Evolutionary conservation across 2,329 filamentous ascomycete species (phyloP), one percentile per base, ranked within the genome.

Genomic region (Fusarium bactridioides): DNA sequence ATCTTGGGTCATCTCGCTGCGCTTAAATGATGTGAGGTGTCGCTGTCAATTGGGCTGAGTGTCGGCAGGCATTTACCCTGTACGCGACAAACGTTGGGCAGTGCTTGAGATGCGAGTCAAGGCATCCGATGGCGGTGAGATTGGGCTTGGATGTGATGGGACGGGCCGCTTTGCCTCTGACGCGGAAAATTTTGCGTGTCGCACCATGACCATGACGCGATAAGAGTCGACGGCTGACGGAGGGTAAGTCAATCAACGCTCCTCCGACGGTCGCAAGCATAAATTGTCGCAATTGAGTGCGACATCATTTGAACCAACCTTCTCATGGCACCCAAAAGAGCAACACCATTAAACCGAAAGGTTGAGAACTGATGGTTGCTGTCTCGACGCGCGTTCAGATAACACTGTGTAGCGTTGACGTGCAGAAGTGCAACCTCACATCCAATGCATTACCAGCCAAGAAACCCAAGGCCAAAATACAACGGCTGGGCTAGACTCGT

Each of bases 41-140:
- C 23, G n/a, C 13, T 37, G 8, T 57, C 23, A 27, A 56, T 47
- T 35, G 3, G 23, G 8, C 54, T 19, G 11, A 9, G 19, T 6
- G 10, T 37, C 5, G 19, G 44, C 65, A 19, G 11, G 65, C 65
- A 69, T 59, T n/a, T 69, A 69, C 66, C 66, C 64, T 69, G 66
- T 57, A 69, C 19, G 40, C 9, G 13, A n/a, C 37, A 10, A 10
- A 37, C 33, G 12, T 59, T n/a, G 31, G 64, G 66, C 50, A 12
- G 33, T 38, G 51, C 23, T 27, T 40, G 51, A 51, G 58, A 64
- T 48, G 19, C 23, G 57, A 68, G 33, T 54, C 43, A 66, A 35
- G 41, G 37, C 9, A 12, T n/a, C 23, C 23, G 40, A 44, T 69
- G 65, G 66, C 50, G 58, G 51, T 69, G 65, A 68, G 59, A 53